These are phyloP conservation scores for Talaromyces borbonicus DNA, from an alignment of 495 filamentous ascomycete species.

Conservation along the genomic window DNA sequence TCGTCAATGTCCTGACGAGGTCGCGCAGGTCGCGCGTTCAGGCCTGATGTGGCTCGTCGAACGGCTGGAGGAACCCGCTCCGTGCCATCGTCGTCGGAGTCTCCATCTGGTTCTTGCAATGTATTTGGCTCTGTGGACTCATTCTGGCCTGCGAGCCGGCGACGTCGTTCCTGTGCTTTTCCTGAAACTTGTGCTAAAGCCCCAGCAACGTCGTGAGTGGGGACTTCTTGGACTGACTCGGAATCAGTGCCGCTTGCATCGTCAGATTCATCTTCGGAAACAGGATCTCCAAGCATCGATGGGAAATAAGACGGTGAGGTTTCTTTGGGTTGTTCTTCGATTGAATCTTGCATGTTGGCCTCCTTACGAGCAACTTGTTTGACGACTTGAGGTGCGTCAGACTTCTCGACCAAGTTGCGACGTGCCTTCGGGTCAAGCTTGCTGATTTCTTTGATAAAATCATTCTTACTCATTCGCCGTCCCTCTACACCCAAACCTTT, in stretches of 20 bases:
- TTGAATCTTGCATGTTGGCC: background rate
- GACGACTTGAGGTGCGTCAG: conserved; percentile 4
- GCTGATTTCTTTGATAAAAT: conserved; percentile 81
- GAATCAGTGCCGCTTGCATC: conserved; percentile 23
- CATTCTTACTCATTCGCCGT: conserved; percentile 77
- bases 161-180: conserved; percentile 42
- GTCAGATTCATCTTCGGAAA: conserved; percentile 13
- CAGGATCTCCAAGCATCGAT: conserved; percentile 2
- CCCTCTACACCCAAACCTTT: conserved; percentile 38
- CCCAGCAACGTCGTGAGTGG: conserved; percentile 36
- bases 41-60: background rate
- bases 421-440: conserved; percentile 69
- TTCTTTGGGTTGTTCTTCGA: background rate
- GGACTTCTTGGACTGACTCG: conserved; percentile 22
- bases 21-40: conserved; percentile 12
- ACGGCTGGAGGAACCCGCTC: conserved; percentile 39
- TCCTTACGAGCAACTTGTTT: conserved; percentile 6
- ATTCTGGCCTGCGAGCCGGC: conserved; percentile 16
- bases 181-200: conserved; percentile 35
- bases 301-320: background rate
- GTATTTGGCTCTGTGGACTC: conserved; percentile 9
- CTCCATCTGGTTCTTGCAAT: conserved; percentile 14
- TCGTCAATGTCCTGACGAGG: conserved; percentile 25
- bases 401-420: conserved; percentile 52
- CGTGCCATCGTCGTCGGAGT: conserved; percentile 51